These are phyloP conservation scores for Pulveroboletus sp. DNA, from an alignment of 768 basidiomycete species.

Conservation along the genomic window DNA sequence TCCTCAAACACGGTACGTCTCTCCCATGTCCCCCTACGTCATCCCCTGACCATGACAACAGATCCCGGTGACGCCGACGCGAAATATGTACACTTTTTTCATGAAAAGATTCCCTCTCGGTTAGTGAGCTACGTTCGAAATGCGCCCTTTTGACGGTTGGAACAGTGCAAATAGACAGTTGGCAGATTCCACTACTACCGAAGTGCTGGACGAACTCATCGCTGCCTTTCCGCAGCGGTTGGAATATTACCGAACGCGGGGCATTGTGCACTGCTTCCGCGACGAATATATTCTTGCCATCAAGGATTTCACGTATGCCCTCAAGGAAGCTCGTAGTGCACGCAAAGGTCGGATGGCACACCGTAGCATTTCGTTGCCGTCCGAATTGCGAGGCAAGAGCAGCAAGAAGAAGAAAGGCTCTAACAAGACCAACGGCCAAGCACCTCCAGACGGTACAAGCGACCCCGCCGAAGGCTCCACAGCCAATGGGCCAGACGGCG, in stretches of 20 bases:
- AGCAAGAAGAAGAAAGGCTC: constrained; percentile 55
- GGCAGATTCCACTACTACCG: constrained; percentile 77
- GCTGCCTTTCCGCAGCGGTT: constrained; percentile 66
- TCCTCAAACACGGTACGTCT: constrained; percentile 61
- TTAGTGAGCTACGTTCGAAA: constrained; percentile 33
- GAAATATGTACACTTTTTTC: constrained; percentile 89
- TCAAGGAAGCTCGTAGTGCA: constrained; percentile 68
- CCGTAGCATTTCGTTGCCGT: constrained; percentile 37
- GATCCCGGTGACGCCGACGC: constrained; percentile 78
- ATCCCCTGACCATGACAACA: constrained; percentile 24
- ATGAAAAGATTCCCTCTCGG: constrained; percentile 93
- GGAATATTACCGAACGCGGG: constrained; percentile 86
- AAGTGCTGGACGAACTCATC: constrained; percentile 78
- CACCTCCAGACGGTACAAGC: constrained; percentile 65
- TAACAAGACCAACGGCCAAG: constrained; percentile 54
- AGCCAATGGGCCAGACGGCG: constrained; percentile 47
- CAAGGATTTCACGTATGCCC: constrained; percentile 77
- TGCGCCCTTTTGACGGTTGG: constrained; percentile 15
- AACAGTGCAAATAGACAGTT: constrained; percentile 56
- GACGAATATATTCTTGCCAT: constrained; percentile 74
- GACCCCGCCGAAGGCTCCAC: constrained; percentile 38
- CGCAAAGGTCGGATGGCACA: constrained; percentile 65
- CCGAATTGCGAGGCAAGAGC: constrained; percentile 38
- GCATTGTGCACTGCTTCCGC: constrained; percentile 84
- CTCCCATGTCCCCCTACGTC: background rate